A percentile compares a stretch with the other conserved stretches of the same genome.
These are phyloP conservation scores for Suillus sp. DNA, from an alignment of 768 basidiomycete species.

Conservation along the genomic window DNA sequence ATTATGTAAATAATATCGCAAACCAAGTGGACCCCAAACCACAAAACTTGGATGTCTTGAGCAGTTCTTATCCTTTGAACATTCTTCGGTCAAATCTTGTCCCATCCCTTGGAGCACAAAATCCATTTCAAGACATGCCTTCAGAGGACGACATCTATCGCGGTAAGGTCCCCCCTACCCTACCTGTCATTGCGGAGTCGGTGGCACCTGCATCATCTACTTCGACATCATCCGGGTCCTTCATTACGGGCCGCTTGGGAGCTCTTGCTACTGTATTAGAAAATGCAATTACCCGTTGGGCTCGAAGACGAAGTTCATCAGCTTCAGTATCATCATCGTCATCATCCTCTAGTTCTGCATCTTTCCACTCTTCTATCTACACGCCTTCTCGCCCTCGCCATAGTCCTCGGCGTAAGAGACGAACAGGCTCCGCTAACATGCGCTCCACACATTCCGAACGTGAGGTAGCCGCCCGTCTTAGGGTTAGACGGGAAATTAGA, in stretches of 20 bases:
- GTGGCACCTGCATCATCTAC: constrained; percentile 32
- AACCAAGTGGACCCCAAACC: not conserved
- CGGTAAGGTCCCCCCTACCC: constrained; percentile 45
- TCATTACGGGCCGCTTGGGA: constrained; percentile 43
- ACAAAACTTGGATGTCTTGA: not conserved
- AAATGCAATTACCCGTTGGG: constrained; percentile 73
- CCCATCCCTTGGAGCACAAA: not conserved
- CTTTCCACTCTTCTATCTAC: constrained; percentile 33
- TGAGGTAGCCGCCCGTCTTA: constrained; percentile 60
- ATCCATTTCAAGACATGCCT: constrained; percentile 10
- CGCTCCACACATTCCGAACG: constrained; percentile 57
- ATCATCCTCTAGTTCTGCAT: constrained; percentile 41
- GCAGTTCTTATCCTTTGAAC: not conserved
- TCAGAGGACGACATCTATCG: constrained; percentile 62
- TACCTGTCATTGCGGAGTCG: constrained; percentile 30
- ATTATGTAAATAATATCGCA: too few species aligned
- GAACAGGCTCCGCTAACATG: constrained; percentile 51
- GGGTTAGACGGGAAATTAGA: constrained; percentile 62
- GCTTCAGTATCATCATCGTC: constrained; percentile 51
- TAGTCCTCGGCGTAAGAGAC: constrained; percentile 47
- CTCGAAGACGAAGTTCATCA: constrained; percentile 43
- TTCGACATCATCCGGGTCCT: constrained; percentile 40
- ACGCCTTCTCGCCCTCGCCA: constrained; percentile 44
- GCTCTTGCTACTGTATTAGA: constrained; percentile 66
- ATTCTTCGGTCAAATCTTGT: not conserved